Evolutionary conservation across 2,329 filamentous ascomycete genomes (phyloP), one percentile per base, ranked within the genome.

Genomic region (Trichoderma sp.): DNA sequence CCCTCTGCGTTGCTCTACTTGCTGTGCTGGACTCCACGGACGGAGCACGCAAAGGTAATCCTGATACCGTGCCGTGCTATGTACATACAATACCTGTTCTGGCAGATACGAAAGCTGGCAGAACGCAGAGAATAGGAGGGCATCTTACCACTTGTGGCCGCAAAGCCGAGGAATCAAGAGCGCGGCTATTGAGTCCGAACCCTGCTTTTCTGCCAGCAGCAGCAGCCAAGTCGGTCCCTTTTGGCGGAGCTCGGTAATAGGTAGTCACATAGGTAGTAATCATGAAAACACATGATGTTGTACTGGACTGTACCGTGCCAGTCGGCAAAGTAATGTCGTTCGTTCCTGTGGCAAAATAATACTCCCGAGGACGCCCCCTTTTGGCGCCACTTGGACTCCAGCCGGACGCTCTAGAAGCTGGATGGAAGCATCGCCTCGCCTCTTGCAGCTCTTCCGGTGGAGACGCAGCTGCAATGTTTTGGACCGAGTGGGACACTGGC

Each of bases 351-450:
- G 59, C 45, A 39, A 52, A 53, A 48, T 2, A 25, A 25, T 34
- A 34, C 42, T 13, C 10, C 42, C 42, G 42, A 48, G 32, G 19
- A 45, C 45, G 32, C 29, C 29, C 22, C 48, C 37, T 39, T 34
- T 53, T 37, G 45, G 45, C 45, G 59, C 56, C 60, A n/a, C 50
- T 19, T 29, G 10, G 13, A 45, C 22, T 32, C 29, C 12, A 27
- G 50, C 35, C 15, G 17, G 50, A 45, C n/a, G 60, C 60, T 64
- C 60, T 64, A 64, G 60, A 64, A 64, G 50, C 60, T 34, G n/a
- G 17, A 34, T 64, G n/a, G 60, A 64, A 64, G 60, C 60, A 12
- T 22, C 27, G 50, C 60, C 35, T 64, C 48, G 37, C 60, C n/a
- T 64, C 48, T 64, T 42, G 48, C 60, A 53, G 60, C 35, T 64